A percentile compares a stretch with the other conserved stretches of the same genome.
phyloP scores from a whole-genome alignment of 345 rosid genomes.

The Hirschfeldia incana region DNA sequence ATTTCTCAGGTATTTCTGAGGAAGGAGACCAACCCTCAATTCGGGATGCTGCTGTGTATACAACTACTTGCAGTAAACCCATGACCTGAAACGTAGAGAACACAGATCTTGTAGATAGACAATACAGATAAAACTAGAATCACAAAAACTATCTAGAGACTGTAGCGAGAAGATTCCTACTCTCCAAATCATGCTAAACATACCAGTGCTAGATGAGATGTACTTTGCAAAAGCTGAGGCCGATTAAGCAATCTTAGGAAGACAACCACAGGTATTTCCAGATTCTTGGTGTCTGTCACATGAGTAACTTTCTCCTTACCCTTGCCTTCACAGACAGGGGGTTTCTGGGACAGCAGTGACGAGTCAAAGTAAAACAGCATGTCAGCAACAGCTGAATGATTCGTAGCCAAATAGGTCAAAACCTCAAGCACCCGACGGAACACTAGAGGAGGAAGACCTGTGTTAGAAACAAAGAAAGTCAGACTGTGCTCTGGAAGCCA shows the following conservation, averaged over 20 bases:
- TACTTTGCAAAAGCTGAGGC: slow-evolving; percentile 72
- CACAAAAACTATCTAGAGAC: slow-evolving; percentile 2
- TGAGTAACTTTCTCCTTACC: slow-evolving; percentile 69
- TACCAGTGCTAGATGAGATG: slow-evolving; percentile 89
- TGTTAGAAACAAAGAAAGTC: slow-evolving; percentile 3
- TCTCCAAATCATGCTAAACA: slow-evolving; percentile 16
- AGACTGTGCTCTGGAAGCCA: slow-evolving; percentile 13
- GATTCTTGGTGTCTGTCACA: slow-evolving; percentile 41
- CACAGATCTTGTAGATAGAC: slow-evolving; percentile 5
- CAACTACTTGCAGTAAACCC: slow-evolving; percentile 82
- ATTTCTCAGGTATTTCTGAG: slow-evolving; percentile 39
- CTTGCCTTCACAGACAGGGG: slow-evolving; percentile 53
- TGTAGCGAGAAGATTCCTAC: slow-evolving; percentile 14
- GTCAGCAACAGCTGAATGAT: slow-evolving; percentile 83
- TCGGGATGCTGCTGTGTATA: slow-evolving; percentile 66
- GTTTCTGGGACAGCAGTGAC: slow-evolving; percentile 50
- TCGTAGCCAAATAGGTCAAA: slow-evolving; percentile 74
- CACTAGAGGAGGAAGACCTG: slow-evolving; percentile 95
- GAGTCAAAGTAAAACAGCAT: slow-evolving; percentile 78
- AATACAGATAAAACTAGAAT: background rate
- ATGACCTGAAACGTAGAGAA: slow-evolving; percentile 59
- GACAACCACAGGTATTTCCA: slow-evolving; percentile 68
- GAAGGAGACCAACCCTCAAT: slow-evolving; percentile 53
- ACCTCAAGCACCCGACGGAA: slow-evolving; percentile 83
- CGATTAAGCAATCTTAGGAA: slow-evolving; percentile 82